Evolutionary conservation across 352 stramenopile genomes (phyloP).

Genomic region (Globisporangium canariense): DNA sequence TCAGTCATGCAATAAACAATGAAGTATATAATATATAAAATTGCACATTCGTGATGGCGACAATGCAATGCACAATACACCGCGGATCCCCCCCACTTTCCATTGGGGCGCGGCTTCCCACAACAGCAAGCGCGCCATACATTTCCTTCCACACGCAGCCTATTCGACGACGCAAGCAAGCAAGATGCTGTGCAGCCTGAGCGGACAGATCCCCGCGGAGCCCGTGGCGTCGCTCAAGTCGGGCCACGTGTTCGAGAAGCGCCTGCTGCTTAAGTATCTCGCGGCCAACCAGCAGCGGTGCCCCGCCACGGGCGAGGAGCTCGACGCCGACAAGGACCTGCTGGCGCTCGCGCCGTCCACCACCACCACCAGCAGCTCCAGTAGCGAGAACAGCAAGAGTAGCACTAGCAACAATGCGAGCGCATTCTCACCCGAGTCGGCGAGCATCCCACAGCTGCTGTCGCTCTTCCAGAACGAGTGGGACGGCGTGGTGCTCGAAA

Average conservation of each 20-base stretch:
- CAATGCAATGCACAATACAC: no score
- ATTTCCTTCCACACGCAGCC: no score
- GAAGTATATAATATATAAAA: no score
- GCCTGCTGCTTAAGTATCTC: slow-evolving; percentile 79
- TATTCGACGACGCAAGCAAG: no score
- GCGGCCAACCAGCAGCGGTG: slow-evolving; percentile 67
- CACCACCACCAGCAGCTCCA: background rate
- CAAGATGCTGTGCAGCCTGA: slow-evolving; percentile 80
- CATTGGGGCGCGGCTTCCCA: background rate
- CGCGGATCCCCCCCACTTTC: background rate
- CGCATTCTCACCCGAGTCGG: slow-evolving; percentile 36
- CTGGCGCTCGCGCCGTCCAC: slow-evolving; percentile 44
- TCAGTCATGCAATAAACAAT: no score
- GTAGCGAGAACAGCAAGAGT: slow-evolving; percentile 3
- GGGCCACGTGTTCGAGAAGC: slow-evolving; percentile 87
- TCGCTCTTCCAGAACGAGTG: slow-evolving; percentile 91
- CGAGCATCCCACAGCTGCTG: slow-evolving; percentile 65
- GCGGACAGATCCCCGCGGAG: slow-evolving; percentile 75
- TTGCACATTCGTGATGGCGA: no score
- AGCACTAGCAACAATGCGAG: slow-evolving; percentile 3
- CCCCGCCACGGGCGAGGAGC: slow-evolving; percentile 62
- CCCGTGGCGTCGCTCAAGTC: slow-evolving; percentile 84
- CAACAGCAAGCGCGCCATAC: background rate
- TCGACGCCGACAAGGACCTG: slow-evolving; percentile 63
- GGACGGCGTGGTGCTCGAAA: slow-evolving; percentile 93